These are phyloP conservation scores for Dunaliella sp. DNA, from an alignment of 139 green algal species.

Conservation along the genomic window DNA sequence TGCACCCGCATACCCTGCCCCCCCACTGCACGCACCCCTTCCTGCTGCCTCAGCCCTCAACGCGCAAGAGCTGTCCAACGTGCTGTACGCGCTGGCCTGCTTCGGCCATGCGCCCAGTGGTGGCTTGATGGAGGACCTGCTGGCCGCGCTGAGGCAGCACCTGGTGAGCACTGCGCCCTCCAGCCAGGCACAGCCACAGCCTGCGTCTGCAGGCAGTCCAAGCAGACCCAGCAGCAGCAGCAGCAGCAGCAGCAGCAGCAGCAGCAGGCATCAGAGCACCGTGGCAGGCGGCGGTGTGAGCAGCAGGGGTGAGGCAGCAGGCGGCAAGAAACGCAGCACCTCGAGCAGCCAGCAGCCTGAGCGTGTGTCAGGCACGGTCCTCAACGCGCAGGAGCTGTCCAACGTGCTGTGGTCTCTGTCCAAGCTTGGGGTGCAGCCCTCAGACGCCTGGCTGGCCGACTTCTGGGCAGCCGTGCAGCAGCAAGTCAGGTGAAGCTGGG, in stretches of 20 bases:
- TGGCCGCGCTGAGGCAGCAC: neutral
- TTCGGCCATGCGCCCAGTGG: neutral
- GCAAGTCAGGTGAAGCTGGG: neutral
- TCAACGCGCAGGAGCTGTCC: slow-evolving; percentile 28
- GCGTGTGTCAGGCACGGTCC: no score
- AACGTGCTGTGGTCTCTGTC: slow-evolving; percentile 31
- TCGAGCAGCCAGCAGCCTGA: no score
- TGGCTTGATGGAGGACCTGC: neutral
- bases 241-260: slow-evolving; percentile 4
- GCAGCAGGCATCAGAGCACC: no score
- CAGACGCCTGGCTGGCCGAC: slow-evolving; percentile 24
- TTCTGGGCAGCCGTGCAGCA: neutral
- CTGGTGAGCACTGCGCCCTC: no score
- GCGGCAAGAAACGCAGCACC: no score
- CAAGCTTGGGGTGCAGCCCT: slow-evolving; percentile 22
- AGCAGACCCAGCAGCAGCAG: neutral
- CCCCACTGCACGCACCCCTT: no score
- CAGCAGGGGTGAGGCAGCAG: no score
- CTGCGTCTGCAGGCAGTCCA: no score
- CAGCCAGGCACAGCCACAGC: neutral
- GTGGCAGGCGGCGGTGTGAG: no score
- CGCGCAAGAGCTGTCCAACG: slow-evolving; percentile 19
- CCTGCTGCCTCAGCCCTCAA: no score
- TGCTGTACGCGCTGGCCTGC: slow-evolving; percentile 15
- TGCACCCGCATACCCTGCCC: no score